A percentile compares a stretch with the other conserved stretches of the same genome.
These are phyloP conservation scores for Boletus speciosus DNA, from an alignment of 768 basidiomycete genomes.

Conservation along the genomic window DNA sequence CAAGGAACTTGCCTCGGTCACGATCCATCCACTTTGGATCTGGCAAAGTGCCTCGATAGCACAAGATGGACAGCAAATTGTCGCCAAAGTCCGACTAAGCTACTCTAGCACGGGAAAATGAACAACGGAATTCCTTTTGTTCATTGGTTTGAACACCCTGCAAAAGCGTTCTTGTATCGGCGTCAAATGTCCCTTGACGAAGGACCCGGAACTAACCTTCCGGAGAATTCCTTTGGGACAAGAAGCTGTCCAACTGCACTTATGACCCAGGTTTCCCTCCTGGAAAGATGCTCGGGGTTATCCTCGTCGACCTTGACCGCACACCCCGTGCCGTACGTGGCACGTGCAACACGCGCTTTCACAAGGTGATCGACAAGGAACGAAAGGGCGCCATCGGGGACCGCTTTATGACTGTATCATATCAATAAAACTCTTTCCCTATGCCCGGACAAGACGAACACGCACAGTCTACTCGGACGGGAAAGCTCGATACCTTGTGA, in stretches of 20 bases:
- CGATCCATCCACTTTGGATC: conserved; percentile 13
- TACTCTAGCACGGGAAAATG: not conserved
- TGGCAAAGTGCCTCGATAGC: conserved; percentile 11
- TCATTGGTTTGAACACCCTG: conserved; percentile 12
- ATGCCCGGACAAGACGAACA: conserved; percentile 16
- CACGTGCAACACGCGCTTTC: conserved; percentile 40
- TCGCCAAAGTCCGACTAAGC: conserved; percentile 4
- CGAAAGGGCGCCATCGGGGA: conserved; percentile 45
- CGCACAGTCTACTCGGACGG: conserved; percentile 47
- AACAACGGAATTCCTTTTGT: conserved; percentile 11
- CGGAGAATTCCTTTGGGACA: conserved; percentile 8
- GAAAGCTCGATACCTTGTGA: conserved; percentile 37
- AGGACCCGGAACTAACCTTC: conserved; percentile 1
- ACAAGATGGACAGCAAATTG: not conserved
- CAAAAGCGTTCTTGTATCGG: not conserved
- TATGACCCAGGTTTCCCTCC: conserved; percentile 5
- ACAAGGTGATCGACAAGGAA: conserved; percentile 44
- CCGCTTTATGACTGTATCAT: conserved; percentile 36
- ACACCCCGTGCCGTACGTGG: conserved; percentile 56
- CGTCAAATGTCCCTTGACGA: not conserved
- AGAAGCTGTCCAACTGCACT: not conserved
- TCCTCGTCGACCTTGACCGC: not conserved
- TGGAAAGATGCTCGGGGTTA: conserved; percentile 8
- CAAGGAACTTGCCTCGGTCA: not conserved
- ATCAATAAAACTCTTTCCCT: not conserved